Evolutionary conservation across 208 protist species (phyloP), one percentile per base, ranked within the genome.

Genomic region (Novymonas esmeraldas): DNA sequence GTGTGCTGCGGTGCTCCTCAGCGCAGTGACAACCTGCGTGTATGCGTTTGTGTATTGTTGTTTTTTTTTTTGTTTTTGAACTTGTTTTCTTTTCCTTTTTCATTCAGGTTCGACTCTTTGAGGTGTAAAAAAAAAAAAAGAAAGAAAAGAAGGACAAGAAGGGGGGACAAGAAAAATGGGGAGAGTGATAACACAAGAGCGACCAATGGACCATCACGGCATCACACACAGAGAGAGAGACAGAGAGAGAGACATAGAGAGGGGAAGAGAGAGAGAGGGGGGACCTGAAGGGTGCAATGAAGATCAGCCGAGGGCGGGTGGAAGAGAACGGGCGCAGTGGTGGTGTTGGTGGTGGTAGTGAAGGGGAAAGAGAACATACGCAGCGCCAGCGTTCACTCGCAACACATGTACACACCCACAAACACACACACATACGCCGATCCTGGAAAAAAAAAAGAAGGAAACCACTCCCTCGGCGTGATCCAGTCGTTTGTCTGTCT

Each of bases 111-210:
- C 46, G 22, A 13, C 6, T 41, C 36, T 41, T 11, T 11, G n/a
- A n/a, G n/a, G 50, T 41, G 44, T 49, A 59, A 60, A 28, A 65
- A 46, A 48, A n/a, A 59, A 45, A 31, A 51, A 56, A 65, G 55
- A 33, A 7, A 61, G 44, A 3, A 62, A 44, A 26, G 39, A 34
- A 56, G n/a, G 20, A 22, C 22, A 28, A 57, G 41, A 55, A 55
- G 31, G 6, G 39, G 44, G 16, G 28, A 64, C 24, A 52, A 52
- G 22, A 31, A 6, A n/a, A 57, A 59, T 31, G 34, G 14, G 33
- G 29, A 18, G 26, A 18, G 54, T 13, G 54, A n/a, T 59, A 24
- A 29, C 20, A 41, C n/a, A n/a, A n/a, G n/a, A n/a, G n/a, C n/a
- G n/a, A n/a, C n/a, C n/a, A n/a, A n/a, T n/a, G n/a, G n/a, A n/a